Base-by-base conservation (phyloP, 1,284 basidiomycete species). In the Fomitopsis palustris region DNA sequence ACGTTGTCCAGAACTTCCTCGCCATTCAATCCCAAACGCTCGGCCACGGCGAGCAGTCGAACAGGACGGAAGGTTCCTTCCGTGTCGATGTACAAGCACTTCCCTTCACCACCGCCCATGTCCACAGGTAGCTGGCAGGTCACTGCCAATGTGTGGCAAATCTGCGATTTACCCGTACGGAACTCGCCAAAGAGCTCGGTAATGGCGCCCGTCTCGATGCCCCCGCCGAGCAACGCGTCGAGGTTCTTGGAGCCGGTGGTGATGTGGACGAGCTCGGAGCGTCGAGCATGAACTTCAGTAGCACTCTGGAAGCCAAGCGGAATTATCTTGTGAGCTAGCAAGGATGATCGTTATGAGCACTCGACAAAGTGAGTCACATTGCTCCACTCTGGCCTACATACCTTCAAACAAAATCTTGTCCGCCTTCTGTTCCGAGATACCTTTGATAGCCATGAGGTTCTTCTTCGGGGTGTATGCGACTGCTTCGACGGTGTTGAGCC, bases 161-260 rank as follows among this genome's bases (percentile, higher is more conserved):
- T 84, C 71, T 99, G 97, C 38, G 95, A 97, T 77, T 99, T 99
- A 59, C 97, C 97, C 9, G 97, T 99, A 66, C 97, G 83, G 77
- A 98, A 99, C 77, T 99, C 97, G 67, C 97, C 97, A 77, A 98
- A 99, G 25, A 99, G 79, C 75, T 99, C 97, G 0, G 97, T 99
- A 72, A 99, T 98, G 1, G 95, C 92, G 41, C 97, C 97, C 12
- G 97, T 99, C 78, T 99, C 97, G 68, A 99, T 94, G 8, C 97
- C 97, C 58, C 96, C 97, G 67, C 97, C 97, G 2, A 99, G 81
- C 25, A 99, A 85, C 1, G 95, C 94, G 76, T 99, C 96, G 29
- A 99, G 81, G 64, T 98, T 95, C 68, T 95, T 96, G 1, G 94
- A 96, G 8, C 97, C 97, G 0, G 97, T 99, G 1, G 95, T 96